Conservation (phyloP, 2,329 filamentous ascomycete species). For the Curvularia hawaiiensis region DNA sequence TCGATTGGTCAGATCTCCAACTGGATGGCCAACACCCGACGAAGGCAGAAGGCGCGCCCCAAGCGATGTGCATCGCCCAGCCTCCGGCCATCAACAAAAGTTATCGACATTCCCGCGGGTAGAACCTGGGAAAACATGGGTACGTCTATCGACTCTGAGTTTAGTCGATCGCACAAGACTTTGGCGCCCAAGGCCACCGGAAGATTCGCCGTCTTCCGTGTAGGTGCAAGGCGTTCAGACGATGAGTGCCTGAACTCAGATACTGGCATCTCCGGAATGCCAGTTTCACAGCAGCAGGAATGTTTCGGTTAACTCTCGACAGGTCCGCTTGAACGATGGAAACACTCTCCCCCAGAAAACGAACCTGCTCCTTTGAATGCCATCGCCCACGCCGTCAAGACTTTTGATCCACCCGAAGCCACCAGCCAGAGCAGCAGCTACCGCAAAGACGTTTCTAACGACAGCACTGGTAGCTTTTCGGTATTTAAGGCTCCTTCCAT, state of each 20-base stretch:
- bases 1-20: conserved; percentile 85
- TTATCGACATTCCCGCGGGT: conserved; percentile 75
- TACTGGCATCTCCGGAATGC: conserved; percentile 9
- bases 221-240: conserved; percentile 12
- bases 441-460: conserved; percentile 57
- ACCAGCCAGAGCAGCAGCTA: conserved; percentile 46
- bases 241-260: conserved; percentile 3
- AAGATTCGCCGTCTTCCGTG: conserved; percentile 32
- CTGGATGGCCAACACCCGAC: conserved; percentile 89
- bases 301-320: conserved; percentile 52
- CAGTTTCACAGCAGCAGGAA: conserved; percentile 26
- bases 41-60: conserved; percentile 76
- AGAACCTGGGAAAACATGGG: conserved; percentile 57
- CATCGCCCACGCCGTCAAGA: conserved; percentile 65
- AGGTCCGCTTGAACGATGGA: conserved; percentile 71
- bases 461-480: conserved; percentile 55
- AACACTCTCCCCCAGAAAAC: conserved; percentile 71
- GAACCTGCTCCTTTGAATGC: conserved; percentile 68
- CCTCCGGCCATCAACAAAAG: conserved; percentile 63
- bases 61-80: conserved; percentile 73
- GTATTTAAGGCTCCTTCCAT: conserved; percentile 58
- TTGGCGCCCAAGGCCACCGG: conserved; percentile 22
- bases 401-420: conserved; percentile 39
- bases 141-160: conserved; percentile 33
- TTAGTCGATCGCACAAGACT: conserved; percentile 24